Base-by-base conservation (phyloP, 495 filamentous ascomycete species). In the Xanthoparmelia taractica region DNA sequence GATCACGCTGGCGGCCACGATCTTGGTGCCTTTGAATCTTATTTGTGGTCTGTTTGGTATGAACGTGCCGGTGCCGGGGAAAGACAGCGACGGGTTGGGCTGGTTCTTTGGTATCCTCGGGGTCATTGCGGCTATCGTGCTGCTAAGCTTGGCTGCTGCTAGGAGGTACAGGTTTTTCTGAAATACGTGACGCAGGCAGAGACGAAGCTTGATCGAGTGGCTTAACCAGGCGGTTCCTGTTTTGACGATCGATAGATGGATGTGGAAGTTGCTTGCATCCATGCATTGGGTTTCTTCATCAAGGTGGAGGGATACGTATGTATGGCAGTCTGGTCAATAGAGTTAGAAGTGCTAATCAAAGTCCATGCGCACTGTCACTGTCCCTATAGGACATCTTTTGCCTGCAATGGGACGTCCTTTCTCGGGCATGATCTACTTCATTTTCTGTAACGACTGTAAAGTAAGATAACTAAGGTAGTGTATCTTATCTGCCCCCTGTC, bases 11-110 rank as follows among this genome's bases (percentile, higher is more conserved):
- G 80, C 97, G 64, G 94, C 91, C 8, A 96, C 93, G 20, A 90
- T 98, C 67, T 82, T 98, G 41, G 90, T 98, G 27, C 94, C 94
- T n/a, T 84, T 98, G 72, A 98, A 98, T 73, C 77, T 98, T 62
- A 88, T 98, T 64, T 92, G 88, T 29, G 94, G 94, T 78, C 78
- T 98, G 59, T 98, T 97, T 73, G 94, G 94, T 18, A 98, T 98
- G 94, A 98, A 98, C 75, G 92, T 98, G 11, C 63, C 71, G 31
- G 87, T 97, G 3, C 94, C 94, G 3, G 96, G 85, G 36, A 72
- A 73, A 64, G 69, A 85, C 15, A 63, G 65, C 0, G 73, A 73
- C 0, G 81, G 80, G 34, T 74, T 92, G 20, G 76, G 70, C 18
- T 89, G 92, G 76, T 98, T 92, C 75, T 93, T 91, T 74, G 83